Evolutionary conservation across 257 asterid species (phyloP).

Genomic region (Rhazya stricta): DNA sequence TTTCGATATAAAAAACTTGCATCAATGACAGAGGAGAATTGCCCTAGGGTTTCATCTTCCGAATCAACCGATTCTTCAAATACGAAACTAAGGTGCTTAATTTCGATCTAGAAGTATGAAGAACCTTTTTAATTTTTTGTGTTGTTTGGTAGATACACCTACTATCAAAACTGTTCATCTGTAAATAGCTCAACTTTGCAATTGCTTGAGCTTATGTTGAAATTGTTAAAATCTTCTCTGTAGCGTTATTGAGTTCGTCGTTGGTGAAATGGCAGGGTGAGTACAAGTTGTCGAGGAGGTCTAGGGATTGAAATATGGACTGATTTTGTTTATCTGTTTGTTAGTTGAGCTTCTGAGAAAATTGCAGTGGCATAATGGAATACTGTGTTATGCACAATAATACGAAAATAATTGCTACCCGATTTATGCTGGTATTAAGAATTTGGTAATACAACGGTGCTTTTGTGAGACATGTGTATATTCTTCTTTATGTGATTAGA

Average conservation of each 20-base stretch:
- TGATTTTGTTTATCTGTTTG: not conserved
- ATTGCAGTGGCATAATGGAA: not conserved
- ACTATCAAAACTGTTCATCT: not conserved
- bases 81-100: constrained; percentile 65
- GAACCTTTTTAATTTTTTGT: not conserved
- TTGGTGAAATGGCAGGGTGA: not conserved
- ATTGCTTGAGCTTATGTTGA: not conserved
- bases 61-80: constrained; percentile 51
- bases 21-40: constrained; percentile 62
- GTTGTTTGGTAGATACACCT: not conserved
- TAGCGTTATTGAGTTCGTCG: not conserved
- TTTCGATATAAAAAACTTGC: not conserved
- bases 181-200: not conserved
- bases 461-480: not conserved
- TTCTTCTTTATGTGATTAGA: not conserved
- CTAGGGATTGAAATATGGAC: constrained; percentile 1
- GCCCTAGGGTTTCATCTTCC: constrained; percentile 63
- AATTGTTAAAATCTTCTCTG: not conserved
- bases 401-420: not conserved
- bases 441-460: not conserved
- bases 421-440: not conserved
- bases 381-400: not conserved
- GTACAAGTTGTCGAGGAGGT: not conserved
- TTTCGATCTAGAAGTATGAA: not conserved
- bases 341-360: not conserved